phyloP scores from a whole-genome alignment of 345 rosid species.

The Kandelia obovata region DNA sequence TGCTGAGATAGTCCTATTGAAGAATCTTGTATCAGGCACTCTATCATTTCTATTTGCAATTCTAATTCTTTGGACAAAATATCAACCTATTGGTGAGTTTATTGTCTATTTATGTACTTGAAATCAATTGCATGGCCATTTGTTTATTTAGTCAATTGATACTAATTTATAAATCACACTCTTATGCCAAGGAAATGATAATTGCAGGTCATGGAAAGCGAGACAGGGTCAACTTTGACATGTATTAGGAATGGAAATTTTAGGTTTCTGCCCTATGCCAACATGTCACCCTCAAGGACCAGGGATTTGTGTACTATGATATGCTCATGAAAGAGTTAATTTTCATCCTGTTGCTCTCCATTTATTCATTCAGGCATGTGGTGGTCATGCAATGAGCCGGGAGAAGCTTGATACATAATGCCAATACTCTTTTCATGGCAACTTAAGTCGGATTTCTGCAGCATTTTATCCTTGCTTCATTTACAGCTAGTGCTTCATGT shows the following conservation, averaged over 20 bases:
- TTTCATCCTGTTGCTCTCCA: neutral
- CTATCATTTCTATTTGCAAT: too few species aligned
- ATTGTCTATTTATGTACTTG: neutral
- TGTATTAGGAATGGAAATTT: slow-evolving; percentile 64
- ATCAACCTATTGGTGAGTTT: too few species aligned
- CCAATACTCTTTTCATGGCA: neutral
- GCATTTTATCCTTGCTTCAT: neutral
- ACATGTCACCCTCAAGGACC: slow-evolving; percentile 55
- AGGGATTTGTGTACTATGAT: slow-evolving; percentile 70
- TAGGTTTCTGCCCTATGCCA: slow-evolving; percentile 54
- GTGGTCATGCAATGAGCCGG: neutral
- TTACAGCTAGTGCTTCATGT: neutral
- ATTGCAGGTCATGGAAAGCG: slow-evolving; percentile 54
- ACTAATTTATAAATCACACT: neutral
- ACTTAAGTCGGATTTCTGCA: neutral
- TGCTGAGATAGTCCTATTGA: too few species aligned
- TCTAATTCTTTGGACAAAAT: too few species aligned
- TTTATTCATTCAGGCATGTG: neutral
- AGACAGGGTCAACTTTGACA: slow-evolving; percentile 59
- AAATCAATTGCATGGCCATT: neutral
- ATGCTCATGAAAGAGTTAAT: slow-evolving; percentile 36
- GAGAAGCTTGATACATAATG: neutral
- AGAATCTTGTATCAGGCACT: too few species aligned
- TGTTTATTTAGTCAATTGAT: neutral
- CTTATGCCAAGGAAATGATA: neutral